Percentiles rank a stretch among this genome's conserved stretches.
Evolutionary conservation across 257 asterid genomes (phyloP).

Genomic region (Lavandula angustifolia): DNA sequence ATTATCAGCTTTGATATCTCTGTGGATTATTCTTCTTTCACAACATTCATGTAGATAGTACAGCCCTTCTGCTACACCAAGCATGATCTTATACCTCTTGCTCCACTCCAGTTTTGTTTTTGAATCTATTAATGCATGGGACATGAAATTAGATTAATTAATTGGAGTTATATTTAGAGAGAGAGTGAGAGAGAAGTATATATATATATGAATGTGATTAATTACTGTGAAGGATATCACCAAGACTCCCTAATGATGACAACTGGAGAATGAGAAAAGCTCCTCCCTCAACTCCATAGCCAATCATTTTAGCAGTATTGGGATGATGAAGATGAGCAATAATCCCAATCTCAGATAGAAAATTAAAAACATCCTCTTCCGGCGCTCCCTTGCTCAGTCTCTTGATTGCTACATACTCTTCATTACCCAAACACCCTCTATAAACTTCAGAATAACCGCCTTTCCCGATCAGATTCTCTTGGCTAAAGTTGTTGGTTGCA

Average conservation of each 20-base stretch:
- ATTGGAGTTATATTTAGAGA: not conserved
- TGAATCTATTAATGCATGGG: slow-evolving; percentile 35
- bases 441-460: slow-evolving; percentile 76
- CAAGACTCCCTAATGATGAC: slow-evolving; percentile 65
- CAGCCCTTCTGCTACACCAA: slow-evolving; percentile 70
- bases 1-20: slow-evolving; percentile 71
- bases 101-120: slow-evolving; percentile 50
- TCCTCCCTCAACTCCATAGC: slow-evolving; percentile 80
- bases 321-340: slow-evolving; percentile 75
- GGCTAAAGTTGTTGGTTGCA: slow-evolving; percentile 64
- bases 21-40: slow-evolving; percentile 61
- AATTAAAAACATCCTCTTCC: slow-evolving; percentile 48
- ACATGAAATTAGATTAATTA: not conserved
- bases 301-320: slow-evolving; percentile 70
- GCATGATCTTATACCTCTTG: slow-evolving; percentile 56
- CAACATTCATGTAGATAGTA: slow-evolving; percentile 64
- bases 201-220: not conserved
- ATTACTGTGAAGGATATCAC: slow-evolving; percentile 61
- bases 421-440: slow-evolving; percentile 60
- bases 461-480: slow-evolving; percentile 64
- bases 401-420: slow-evolving; percentile 62
- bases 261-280: slow-evolving; percentile 57
- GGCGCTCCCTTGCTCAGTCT: slow-evolving; percentile 49
- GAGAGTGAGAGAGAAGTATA: not conserved
- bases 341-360: slow-evolving; percentile 66